Percentiles rank a stretch among this genome's conserved stretches.
These are phyloP conservation scores for Schoenoplectus triqueter DNA, from an alignment of 202 grass and related monocot species.

Conservation along the genomic window DNA sequence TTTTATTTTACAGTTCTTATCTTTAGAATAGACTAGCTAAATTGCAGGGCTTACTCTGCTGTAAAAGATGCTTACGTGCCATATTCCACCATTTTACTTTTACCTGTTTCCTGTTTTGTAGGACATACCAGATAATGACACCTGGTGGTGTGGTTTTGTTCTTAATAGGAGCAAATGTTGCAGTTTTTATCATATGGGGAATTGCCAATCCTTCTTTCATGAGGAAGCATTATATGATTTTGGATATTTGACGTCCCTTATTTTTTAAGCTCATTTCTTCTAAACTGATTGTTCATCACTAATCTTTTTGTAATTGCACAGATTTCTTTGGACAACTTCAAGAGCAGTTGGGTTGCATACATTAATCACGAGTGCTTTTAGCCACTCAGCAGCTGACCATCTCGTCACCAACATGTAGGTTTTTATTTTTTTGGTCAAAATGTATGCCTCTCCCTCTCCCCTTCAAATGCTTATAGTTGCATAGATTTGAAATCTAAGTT, in stretches of 20 bases:
- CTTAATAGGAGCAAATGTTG: conserved; percentile 67
- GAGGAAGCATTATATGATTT: conserved; percentile 74
- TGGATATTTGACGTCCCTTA: conserved; percentile 30
- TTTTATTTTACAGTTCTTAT: not conserved
- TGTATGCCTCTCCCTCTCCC: conserved; percentile 51
- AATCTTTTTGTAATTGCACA: conserved; percentile 48
- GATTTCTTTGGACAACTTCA: conserved; percentile 82
- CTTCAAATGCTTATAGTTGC: conserved; percentile 19
- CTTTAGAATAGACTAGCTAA: not conserved
- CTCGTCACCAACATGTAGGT: conserved; percentile 75
- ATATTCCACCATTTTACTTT: not conserved
- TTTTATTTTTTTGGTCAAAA: conserved; percentile 82
- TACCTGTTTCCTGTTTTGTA: conserved; percentile 35
- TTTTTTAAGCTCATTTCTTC: conserved; percentile 20
- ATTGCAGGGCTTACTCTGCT: not conserved
- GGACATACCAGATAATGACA: conserved; percentile 48
- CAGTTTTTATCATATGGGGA: conserved; percentile 69
- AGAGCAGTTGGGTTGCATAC: conserved; percentile 81
- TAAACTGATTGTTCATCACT: conserved; percentile 8
- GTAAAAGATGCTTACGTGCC: not conserved
- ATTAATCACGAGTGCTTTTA: conserved; percentile 77
- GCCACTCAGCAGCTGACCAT: conserved; percentile 52
- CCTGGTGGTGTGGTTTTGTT: conserved; percentile 47
- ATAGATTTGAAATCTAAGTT: not conserved
- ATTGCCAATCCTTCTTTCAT: conserved; percentile 64